phyloP scores from a whole-genome alignment of 352 stramenopile species.

The Globisporangium recalcitrans region DNA sequence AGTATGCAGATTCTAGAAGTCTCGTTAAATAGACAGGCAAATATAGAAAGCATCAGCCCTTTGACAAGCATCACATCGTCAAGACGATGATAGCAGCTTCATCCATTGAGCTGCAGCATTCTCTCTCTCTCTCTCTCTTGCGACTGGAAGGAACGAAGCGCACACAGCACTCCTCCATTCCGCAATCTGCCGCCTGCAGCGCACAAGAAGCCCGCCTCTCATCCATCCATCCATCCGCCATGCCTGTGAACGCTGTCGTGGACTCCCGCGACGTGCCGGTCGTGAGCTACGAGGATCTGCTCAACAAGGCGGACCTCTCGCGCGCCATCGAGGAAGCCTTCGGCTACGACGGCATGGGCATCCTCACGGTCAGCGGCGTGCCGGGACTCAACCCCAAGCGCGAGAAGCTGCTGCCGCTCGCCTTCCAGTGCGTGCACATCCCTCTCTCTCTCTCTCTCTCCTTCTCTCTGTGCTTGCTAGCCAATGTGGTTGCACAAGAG shows the following conservation, averaged over 20 bases:
- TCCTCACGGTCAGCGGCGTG: slow-evolving; percentile 86
- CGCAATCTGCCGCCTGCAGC: slow-evolving; percentile 1
- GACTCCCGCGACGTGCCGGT: slow-evolving; percentile 49
- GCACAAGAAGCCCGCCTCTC: neutral
- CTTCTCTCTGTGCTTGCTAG: neutral
- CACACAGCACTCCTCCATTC: slow-evolving; percentile 2
- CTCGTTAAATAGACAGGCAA: neutral
- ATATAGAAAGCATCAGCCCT: neutral
- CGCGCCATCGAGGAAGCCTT: slow-evolving; percentile 75
- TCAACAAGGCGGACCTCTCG: slow-evolving; percentile 39
- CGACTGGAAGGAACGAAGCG: neutral
- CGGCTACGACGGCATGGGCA: slow-evolving; percentile 86
- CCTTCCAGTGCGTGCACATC: slow-evolving; percentile 53
- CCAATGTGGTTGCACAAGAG: neutral
- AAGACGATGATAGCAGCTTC: neutral
- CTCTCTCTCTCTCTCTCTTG: neutral
- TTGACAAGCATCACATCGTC: slow-evolving; percentile 14
- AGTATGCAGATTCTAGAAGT: no score
- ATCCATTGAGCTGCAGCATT: neutral
- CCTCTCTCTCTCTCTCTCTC: no score
- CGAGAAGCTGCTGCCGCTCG: slow-evolving; percentile 74
- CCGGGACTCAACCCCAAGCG: slow-evolving; percentile 73
- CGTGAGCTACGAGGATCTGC: slow-evolving; percentile 54
- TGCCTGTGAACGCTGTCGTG: neutral
- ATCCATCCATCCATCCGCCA: neutral